These are phyloP conservation scores for Trifolium subterraneum DNA, from an alignment of 306 rosid species.

Conservation along the genomic window DNA sequence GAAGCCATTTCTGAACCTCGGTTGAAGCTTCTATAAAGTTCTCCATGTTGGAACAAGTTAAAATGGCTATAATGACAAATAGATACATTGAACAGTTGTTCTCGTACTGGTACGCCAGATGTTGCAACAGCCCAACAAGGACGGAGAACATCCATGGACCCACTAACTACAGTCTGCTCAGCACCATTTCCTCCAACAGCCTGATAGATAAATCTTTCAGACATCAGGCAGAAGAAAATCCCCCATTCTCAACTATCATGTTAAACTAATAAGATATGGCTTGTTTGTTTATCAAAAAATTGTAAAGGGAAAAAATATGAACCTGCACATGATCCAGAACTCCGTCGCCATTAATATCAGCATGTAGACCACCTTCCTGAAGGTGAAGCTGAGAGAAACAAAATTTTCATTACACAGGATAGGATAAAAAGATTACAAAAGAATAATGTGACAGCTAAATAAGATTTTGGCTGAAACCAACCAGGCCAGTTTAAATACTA, in stretches of 20 bases:
- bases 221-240: slow-evolving; percentile 37
- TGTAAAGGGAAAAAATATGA: not conserved
- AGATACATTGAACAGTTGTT: slow-evolving; percentile 94
- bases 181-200: slow-evolving; percentile 99
- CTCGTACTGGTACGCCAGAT: slow-evolving; percentile 93
- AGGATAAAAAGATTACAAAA: not conserved
- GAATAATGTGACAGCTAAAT: slow-evolving; percentile 28
- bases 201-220: slow-evolving; percentile 52
- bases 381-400: slow-evolving; percentile 84
- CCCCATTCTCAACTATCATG: slow-evolving; percentile 31
- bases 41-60: slow-evolving; percentile 91
- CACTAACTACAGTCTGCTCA: slow-evolving; percentile 93
- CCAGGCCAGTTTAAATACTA: slow-evolving; percentile 17
- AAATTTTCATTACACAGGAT: slow-evolving; percentile 40
- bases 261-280: slow-evolving; percentile 30
- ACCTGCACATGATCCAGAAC: slow-evolving; percentile 99
- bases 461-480: slow-evolving; percentile 26
- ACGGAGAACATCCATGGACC: slow-evolving; percentile 95
- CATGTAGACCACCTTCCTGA: slow-evolving; percentile 98
- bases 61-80: slow-evolving; percentile 87
- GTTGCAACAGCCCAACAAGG: slow-evolving; percentile 99
- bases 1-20: slow-evolving; percentile 71
- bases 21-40: slow-evolving; percentile 68
- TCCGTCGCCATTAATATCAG: slow-evolving; percentile 98
- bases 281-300: not conserved